Conservation (phyloP, 2,329 filamentous ascomycete genomes). For the Ophiostoma sp. region DNA sequence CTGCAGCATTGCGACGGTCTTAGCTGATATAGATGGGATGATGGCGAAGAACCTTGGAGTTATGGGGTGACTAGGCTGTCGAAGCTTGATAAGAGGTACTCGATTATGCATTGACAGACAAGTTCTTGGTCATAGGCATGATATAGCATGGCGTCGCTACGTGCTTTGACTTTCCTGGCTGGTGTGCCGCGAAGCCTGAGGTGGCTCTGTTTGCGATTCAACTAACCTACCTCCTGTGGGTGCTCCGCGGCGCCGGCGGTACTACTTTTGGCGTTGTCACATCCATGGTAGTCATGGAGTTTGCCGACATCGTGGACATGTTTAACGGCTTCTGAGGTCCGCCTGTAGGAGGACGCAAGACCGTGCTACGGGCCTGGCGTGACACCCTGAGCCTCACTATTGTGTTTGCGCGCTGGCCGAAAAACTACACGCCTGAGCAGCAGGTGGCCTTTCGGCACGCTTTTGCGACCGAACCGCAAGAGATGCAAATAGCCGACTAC, state of each 20-base stretch:
- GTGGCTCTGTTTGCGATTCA: no score
- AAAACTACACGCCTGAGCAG: background rate
- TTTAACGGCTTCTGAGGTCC: slow-evolving; percentile 1
- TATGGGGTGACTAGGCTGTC: no score
- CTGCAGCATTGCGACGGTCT: no score
- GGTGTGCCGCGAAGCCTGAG: no score
- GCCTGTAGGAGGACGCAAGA: slow-evolving; percentile 19
- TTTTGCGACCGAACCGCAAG: background rate
- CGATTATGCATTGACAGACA: no score
- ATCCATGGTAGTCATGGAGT: background rate
- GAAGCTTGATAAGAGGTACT: no score
- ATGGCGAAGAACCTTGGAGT: no score
- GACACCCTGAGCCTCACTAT: slow-evolving; percentile 34
- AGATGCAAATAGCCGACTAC: background rate
- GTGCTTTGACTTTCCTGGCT: no score
- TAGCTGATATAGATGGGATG: no score
- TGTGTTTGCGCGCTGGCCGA: slow-evolving; percentile 28
- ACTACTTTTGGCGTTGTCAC: background rate
- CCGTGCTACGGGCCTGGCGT: slow-evolving; percentile 25
- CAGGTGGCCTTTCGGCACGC: background rate
- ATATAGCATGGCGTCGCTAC: no score
- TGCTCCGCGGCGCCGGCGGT: background rate
- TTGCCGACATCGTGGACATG: background rate
- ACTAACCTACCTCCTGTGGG: background rate
- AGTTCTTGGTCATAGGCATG: no score